phyloP scores from a whole-genome alignment of 2,329 filamentous ascomycete genomes.

The Gliomastix tumulicola region DNA sequence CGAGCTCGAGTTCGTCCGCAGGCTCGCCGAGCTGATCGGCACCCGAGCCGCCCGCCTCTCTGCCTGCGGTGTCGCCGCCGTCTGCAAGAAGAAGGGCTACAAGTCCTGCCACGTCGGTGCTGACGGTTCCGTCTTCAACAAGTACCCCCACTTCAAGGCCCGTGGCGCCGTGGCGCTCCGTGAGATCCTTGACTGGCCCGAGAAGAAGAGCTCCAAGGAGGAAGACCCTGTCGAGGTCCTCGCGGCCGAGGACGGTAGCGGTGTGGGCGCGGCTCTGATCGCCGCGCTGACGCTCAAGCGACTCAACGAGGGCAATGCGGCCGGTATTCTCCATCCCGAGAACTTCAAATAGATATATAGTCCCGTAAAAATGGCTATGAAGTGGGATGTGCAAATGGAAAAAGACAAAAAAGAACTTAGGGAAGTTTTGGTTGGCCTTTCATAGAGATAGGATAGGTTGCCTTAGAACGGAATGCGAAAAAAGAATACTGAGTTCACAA shows the following conservation, averaged over 20 bases:
- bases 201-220: conserved; percentile 58
- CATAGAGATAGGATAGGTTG: too few species aligned
- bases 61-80: conserved; percentile 89
- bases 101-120: conserved; percentile 87
- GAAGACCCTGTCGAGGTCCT: conserved; percentile 84
- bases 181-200: conserved; percentile 93
- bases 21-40: conserved; percentile 87
- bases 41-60: conserved; percentile 90
- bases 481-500: too few species aligned
- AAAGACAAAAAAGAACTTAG: not conserved
- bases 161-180: conserved; percentile 82
- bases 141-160: conserved; percentile 96
- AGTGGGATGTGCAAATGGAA: too few species aligned
- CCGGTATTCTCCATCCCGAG: conserved; percentile 58
- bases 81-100: conserved; percentile 93
- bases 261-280: conserved; percentile 95
- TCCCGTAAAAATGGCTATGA: too few species aligned
- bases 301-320: conserved; percentile 54
- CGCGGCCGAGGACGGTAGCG: conserved; percentile 89
- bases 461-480: too few species aligned
- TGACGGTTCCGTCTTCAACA: conserved; percentile 97
- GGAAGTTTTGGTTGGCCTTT: too few species aligned
- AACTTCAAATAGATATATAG: conserved; percentile 47
- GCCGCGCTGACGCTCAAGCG: conserved; percentile 64
- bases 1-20: conserved; percentile 84